Evolutionary conservation across 768 basidiomycete species (phyloP), one percentile per base, ranked within the genome.

Genomic region (Hericium alpestre): DNA sequence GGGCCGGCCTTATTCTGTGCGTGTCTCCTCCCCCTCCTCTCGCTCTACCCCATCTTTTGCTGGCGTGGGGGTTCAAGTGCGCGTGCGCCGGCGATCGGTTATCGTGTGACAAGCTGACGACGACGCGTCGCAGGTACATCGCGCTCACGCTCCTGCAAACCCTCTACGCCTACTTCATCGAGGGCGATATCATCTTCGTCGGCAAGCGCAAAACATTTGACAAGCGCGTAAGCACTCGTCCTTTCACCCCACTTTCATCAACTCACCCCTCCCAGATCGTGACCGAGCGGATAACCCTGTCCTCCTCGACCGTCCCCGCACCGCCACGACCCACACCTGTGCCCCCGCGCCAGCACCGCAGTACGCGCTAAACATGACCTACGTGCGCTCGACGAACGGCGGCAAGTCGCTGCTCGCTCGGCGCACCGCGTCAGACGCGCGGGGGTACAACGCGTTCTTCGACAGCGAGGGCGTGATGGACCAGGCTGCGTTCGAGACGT

Each of bases 171-270:
- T 90, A 87, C 67, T 89, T 90, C 61, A 70, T 94, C 56, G 92
- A 94, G 68, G 84, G 86, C 38, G 78, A 88, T 58, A 85, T 82
- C 54, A 82, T 95, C 58, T 97, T 92, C 67, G 82, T 88, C 23
- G 93, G 93, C 38, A 90, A 87, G 67, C 83, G 93, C 61, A 93
- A 94, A 72, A 87, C 89, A 15, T 83, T 95, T 60, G 88, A 89
- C 15, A 92, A 90, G 69, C 79, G 90, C 58, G 90, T 91, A 62
- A 58, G 84, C 74, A 20, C 52, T 39, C 7, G 3, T n/a, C 13
- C 22, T 50, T 20, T 23, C 13, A 22, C 15, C 57, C 23, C 51
- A 25, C 53, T 37, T 13, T 39, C 3, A 22, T 10, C 47, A 23
- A 11, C 53, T 54, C 41, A 48, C 37, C 22, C 59, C 25, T n/a